Percentiles rank a stretch among this genome's conserved stretches.
Conservation (phyloP, 306 rosid species). For the Lathyrus oleraceus region DNA sequence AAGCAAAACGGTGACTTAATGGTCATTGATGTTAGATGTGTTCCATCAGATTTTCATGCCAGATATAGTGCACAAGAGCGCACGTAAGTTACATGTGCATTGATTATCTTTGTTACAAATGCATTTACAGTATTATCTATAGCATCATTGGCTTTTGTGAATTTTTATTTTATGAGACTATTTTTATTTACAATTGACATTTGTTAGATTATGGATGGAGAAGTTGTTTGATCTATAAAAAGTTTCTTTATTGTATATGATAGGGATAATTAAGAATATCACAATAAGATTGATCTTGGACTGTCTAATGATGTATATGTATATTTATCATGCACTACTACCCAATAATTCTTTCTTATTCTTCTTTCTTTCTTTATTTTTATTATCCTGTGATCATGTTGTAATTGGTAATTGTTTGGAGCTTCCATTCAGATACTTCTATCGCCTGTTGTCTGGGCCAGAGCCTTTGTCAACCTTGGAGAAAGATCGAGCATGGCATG, state of each 20-base stretch:
- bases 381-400: conserved; percentile 13
- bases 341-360: background rate
- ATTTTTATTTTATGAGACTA: background rate
- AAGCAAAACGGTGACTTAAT: conserved; percentile 73
- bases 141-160: conserved; percentile 16
- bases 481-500: conserved; percentile 88
- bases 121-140: conserved; percentile 8
- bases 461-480: conserved; percentile 81
- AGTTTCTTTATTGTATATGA: background rate
- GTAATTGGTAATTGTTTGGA: conserved; percentile 24
- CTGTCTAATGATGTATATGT: background rate
- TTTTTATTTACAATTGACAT: background rate
- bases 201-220: background rate
- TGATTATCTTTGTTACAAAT: background rate
- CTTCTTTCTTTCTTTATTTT: background rate
- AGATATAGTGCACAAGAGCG: conserved; percentile 93
- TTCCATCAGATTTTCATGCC: conserved; percentile 83
- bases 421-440: conserved; percentile 64
- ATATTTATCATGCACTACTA: conserved; percentile 7
- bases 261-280: conserved; percentile 7
- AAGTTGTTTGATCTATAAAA: conserved; percentile 17
- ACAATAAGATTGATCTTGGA: conserved; percentile 12
- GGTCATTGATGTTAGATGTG: conserved; percentile 73
- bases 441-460: conserved; percentile 79
- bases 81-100: conserved; percentile 48